phyloP scores from a whole-genome alignment of 139 green algal species.

The Chlorella sp. region DNA sequence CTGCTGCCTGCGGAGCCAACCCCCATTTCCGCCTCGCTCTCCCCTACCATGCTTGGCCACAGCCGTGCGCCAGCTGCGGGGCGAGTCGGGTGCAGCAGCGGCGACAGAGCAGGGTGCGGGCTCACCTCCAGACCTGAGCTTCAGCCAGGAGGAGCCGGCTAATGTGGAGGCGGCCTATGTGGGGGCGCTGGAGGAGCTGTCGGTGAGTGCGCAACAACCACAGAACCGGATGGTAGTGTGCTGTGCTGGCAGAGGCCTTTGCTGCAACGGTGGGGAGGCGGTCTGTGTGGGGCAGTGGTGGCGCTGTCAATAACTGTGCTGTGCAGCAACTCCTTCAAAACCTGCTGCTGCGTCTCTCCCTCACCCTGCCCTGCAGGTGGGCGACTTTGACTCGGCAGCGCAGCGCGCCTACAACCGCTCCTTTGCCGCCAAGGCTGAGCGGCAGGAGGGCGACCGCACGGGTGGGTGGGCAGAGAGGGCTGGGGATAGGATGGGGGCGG shows the following conservation, averaged over 20 bases:
- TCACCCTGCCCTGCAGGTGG: conserved; percentile 13
- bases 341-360: too few species aligned
- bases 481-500: background rate
- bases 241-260: too few species aligned
- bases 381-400: conserved; percentile 63
- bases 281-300: too few species aligned
- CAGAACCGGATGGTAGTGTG: too few species aligned
- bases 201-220: background rate
- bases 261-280: too few species aligned
- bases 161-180: conserved; percentile 61
- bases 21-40: background rate
- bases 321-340: too few species aligned
- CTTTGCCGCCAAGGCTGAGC: conserved; percentile 57
- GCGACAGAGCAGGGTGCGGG: background rate
- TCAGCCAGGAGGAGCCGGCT: conserved; percentile 33
- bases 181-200: conserved; percentile 51
- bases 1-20: too few species aligned
- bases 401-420: conserved; percentile 69
- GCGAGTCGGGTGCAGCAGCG: background rate
- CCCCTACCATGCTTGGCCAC: too few species aligned
- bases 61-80: conserved; percentile 34
- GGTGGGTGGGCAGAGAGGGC: background rate
- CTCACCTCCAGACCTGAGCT: background rate
- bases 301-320: too few species aligned
- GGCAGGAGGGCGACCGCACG: conserved; percentile 37